These are phyloP conservation scores for Pezicula rhizophila DNA, from an alignment of 2,329 filamentous ascomycete genomes.

Conservation along the genomic window DNA sequence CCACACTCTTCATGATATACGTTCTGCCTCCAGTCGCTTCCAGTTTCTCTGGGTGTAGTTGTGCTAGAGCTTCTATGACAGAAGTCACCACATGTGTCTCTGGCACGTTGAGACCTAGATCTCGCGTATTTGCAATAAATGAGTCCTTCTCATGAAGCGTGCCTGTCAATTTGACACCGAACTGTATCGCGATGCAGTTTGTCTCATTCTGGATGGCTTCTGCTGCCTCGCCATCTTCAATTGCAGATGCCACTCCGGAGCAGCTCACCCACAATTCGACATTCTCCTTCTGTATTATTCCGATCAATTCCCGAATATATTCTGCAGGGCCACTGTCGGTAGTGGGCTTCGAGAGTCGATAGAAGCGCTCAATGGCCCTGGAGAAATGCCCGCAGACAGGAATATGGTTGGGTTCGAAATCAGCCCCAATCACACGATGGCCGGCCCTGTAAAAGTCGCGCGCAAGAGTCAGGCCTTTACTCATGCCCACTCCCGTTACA, in stretches of 20 bases:
- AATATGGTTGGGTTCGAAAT: constrained; percentile 45
- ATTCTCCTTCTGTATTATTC: constrained; percentile 52
- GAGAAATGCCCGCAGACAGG: constrained; percentile 52
- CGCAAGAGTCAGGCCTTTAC: constrained; percentile 62
- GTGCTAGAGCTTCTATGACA: constrained; percentile 42
- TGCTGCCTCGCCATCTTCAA: constrained; percentile 62
- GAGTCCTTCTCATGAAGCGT: constrained; percentile 58
- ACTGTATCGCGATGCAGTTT: constrained; percentile 57
- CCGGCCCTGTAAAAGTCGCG: constrained; percentile 58
- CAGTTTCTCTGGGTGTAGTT: constrained; percentile 36
- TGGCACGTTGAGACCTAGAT: constrained; percentile 48
- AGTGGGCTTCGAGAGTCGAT: constrained; percentile 35
- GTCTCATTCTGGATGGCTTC: constrained; percentile 53
- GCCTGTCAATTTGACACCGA: constrained; percentile 48
- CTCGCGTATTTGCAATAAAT: constrained; percentile 54
- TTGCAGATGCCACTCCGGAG: constrained; percentile 58
- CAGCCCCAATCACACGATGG: constrained; percentile 66
- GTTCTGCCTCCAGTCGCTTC: constrained; percentile 28
- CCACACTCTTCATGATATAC: constrained; percentile 62
- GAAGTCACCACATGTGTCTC: constrained; percentile 48
- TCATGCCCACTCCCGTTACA: constrained; percentile 69
- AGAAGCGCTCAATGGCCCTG: constrained; percentile 45
- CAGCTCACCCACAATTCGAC: constrained; percentile 70
- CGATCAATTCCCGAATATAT: constrained; percentile 52
- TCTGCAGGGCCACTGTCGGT: constrained; percentile 25